Conservation (phyloP, 106 monocot genomes). For the Triglochin maritima region DNA sequence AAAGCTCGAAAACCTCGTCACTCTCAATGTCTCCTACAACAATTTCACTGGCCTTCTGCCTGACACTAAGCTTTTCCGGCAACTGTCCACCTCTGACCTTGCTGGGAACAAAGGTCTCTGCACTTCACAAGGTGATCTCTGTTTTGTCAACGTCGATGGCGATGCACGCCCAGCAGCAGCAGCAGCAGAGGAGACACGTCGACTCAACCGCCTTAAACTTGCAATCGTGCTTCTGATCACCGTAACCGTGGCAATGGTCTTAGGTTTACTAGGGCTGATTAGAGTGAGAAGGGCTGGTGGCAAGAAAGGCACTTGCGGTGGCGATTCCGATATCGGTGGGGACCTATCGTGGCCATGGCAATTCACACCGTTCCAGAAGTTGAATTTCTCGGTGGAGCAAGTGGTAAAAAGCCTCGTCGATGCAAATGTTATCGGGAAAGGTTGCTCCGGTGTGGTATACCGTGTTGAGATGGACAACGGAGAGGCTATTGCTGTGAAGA, state of each 20-base stretch:
- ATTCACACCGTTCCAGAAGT: slow-evolving; percentile 91
- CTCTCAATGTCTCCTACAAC: slow-evolving; percentile 80
- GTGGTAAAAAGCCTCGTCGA: slow-evolving; percentile 63
- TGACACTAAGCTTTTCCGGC: slow-evolving; percentile 88
- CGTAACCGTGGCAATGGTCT: slow-evolving; percentile 52
- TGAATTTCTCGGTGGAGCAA: slow-evolving; percentile 66
- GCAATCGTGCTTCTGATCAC: slow-evolving; percentile 67
- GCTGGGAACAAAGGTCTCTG: slow-evolving; percentile 72
- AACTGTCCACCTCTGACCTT: slow-evolving; percentile 48
- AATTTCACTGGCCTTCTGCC: slow-evolving; percentile 87
- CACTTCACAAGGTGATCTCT: slow-evolving; percentile 45
- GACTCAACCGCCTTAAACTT: slow-evolving; percentile 48
- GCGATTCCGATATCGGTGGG: slow-evolving; percentile 28
- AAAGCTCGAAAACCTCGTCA: slow-evolving; percentile 59
- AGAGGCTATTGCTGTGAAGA: slow-evolving; percentile 86
- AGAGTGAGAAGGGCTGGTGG: slow-evolving; percentile 32
- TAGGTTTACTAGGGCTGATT: slow-evolving; percentile 57
- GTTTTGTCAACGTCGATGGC: slow-evolving; percentile 35
- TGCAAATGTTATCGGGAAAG: slow-evolving; percentile 79
- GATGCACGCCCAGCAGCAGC: slow-evolving; percentile 15
- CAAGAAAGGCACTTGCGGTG: slow-evolving; percentile 15
- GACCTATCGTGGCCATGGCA: slow-evolving; percentile 82
- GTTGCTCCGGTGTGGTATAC: slow-evolving; percentile 86
- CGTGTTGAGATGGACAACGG: slow-evolving; percentile 54
- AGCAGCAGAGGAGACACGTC: slow-evolving; percentile 15